Evolutionary conservation across 2,329 filamentous ascomycete genomes (phyloP), one percentile per base, ranked within the genome.

Genomic region (Aspergillus texensis): DNA sequence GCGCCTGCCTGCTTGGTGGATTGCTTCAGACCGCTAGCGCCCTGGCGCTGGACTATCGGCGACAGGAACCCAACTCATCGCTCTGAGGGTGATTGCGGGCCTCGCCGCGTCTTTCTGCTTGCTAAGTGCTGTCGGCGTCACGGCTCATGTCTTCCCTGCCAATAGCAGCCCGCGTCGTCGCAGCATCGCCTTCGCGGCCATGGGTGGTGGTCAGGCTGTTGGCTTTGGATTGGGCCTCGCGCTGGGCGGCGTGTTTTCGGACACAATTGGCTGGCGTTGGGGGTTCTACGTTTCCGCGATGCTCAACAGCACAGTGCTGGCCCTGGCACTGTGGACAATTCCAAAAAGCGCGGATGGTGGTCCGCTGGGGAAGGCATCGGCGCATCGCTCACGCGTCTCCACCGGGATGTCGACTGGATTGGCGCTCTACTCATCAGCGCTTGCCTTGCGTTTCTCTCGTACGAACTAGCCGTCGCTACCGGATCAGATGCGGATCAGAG

Each of bases 181-280:
- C 19, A 19, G 39, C 3, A 41, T n/a, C 4, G 6, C 16, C 3
- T 41, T n/a, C 8, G 39, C 39, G 10, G 16, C 39, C 39, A 41
- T 41, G 39, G n/a, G 34, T 16, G 34, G 34, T 11, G 48, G 53
- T 6, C 58, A 61, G 52, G 43, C 58, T 1, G 32, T 64, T 36
- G 62, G 66, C 39, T 68, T 61, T 24, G 64, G 59, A 14, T 12
- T 64, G 2, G 58, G 62, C 3, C 19, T 64, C 1, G 43, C 39
- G 3, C 45, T 63, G 0, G 58, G 62, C 8, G 48, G 48, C 36
- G 24, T 60, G 6, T 60, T 60, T 41, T 19, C 46, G 11, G 58
- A 57, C 52, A 57, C 53, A 3, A n/a, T 57, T 16, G 30, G 59
- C 41, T 57, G 53, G 53, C 52, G 53, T 4, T 61, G 53, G 11